A percentile compares a stretch with the other conserved stretches of the same genome.
Conservation (phyloP, 768 basidiomycete genomes). For the Mycena leptocephala region DNA sequence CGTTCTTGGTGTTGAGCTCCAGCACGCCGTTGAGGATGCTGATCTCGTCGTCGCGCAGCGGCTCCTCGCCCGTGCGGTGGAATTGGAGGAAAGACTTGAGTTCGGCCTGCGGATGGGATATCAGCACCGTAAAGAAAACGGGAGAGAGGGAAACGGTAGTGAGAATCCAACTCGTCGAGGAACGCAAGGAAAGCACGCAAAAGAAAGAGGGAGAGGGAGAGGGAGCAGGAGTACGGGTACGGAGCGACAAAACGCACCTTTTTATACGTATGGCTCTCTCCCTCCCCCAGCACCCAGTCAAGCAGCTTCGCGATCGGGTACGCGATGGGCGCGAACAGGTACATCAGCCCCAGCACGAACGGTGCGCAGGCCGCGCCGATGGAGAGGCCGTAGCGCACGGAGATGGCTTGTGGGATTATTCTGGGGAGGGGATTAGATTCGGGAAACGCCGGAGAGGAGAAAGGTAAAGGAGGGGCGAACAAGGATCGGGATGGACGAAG, state of each 20-base stretch:
- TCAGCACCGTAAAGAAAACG: too few species aligned
- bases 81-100: conserved; percentile 86
- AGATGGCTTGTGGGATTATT: conserved; percentile 80
- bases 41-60: conserved; percentile 87
- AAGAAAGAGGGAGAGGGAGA: too few species aligned
- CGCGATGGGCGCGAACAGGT: conserved; percentile 84
- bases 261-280: conserved; percentile 85
- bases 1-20: conserved; percentile 84
- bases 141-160: too few species aligned
- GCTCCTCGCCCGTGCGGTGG: conserved; percentile 84
- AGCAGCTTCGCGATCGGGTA: conserved; percentile 89
- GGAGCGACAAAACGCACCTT: conserved; percentile 64
- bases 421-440: conserved; percentile 39
- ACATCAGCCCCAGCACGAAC: too few species aligned
- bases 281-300: conserved; percentile 84
- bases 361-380: conserved; percentile 89
- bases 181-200: too few species aligned
- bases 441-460: too few species aligned
- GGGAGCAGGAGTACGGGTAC: too few species aligned
- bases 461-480: too few species aligned
- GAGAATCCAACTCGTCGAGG: too few species aligned
- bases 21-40: conserved; percentile 86
- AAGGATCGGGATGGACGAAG: too few species aligned
- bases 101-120: too few species aligned
- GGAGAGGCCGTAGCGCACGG: conserved; percentile 84